Evolutionary conservation across 2,329 filamentous ascomycete genomes (phyloP), one percentile per base, ranked within the genome.

Genomic region (Hypoxylon sp.): DNA sequence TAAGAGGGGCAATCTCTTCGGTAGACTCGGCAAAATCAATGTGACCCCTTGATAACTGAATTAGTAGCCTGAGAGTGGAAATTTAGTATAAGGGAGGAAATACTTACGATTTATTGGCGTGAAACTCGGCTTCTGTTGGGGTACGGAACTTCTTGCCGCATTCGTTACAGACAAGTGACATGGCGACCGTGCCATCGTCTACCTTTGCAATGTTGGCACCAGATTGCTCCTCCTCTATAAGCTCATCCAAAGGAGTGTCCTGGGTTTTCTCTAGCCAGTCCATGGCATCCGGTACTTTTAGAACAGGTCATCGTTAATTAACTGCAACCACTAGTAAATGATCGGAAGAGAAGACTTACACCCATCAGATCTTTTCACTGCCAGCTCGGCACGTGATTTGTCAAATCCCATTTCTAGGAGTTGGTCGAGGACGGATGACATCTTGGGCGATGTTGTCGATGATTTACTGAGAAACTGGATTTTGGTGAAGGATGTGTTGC

Each of bases 201-300:
- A 92, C 76, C n/a, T 83, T 80, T 4, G 85, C 81, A 7, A 79
- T 74, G 13, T 73, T 74, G 19, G 76, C 73, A 13, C 78, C 76
- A 57, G 76, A 78, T 2, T 78, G 78, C 6, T 82, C 78, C 3
- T 80, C 73, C 19, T 78, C 79, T 57, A 89, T 81, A 55, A 97
- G 86, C 50, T 96, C 87, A 26, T 97, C 91, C 30, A 96, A 69
- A 1, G 89, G 80, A 63, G 89, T 96, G 71, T 96, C 91, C 69
- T 95, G 87, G 69, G 95, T 96, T 63, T 89, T 83, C 69, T 96
- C 92, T 1, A 99, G 82, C 94, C 94, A 99, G 75, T 96, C 90
- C 50, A 99, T 82, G 42, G 94, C 94, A 61, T 87, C 88, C 69
- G 94, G 88, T 35, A 97, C 90, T 93, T n/a, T n/a, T n/a, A 57